Conservation (phyloP, 495 filamentous ascomycete genomes). For the Rhizodiscina lignyota region DNA sequence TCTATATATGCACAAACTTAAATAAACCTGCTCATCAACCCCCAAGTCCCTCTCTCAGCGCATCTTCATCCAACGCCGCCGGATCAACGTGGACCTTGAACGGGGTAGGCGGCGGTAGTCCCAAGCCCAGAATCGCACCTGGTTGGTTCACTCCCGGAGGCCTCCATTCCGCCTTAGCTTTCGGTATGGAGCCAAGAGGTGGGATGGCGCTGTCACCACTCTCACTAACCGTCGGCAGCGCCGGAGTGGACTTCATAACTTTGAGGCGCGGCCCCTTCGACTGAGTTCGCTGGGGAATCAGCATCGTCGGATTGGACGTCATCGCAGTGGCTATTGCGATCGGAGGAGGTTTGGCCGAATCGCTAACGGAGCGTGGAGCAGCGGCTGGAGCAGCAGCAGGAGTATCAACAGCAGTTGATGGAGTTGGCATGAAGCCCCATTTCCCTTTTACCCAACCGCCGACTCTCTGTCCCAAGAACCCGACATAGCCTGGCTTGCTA, state of each 20-base stretch:
- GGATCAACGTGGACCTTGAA: constrained; percentile 9
- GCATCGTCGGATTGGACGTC: neutral
- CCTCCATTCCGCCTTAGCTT: constrained; percentile 6
- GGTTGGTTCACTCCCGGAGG: constrained; percentile 20
- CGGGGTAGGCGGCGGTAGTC: constrained; percentile 9
- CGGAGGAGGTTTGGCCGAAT: neutral
- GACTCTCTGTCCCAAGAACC: constrained; percentile 13
- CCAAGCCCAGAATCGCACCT: constrained; percentile 19
- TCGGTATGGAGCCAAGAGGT: neutral
- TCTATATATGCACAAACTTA: too few relatives aligned
- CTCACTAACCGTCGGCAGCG: constrained; percentile 3
- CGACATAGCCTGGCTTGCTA: neutral
- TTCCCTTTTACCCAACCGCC: constrained; percentile 22
- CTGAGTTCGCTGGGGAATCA: neutral
- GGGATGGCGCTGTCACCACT: neutral
- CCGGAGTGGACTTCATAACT: neutral
- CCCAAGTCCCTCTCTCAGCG: constrained; percentile 14
- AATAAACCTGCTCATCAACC: neutral
- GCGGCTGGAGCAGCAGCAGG: neutral
- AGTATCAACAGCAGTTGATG: constrained; percentile 3
- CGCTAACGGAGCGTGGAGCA: neutral
- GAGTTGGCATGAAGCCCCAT: constrained; percentile 17
- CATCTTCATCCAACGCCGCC: constrained; percentile 16
- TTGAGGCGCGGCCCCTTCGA: neutral
- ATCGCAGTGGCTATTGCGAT: neutral